phyloP scores from a whole-genome alignment of 2,329 filamentous ascomycete genomes.

The Xylaria sp. region DNA sequence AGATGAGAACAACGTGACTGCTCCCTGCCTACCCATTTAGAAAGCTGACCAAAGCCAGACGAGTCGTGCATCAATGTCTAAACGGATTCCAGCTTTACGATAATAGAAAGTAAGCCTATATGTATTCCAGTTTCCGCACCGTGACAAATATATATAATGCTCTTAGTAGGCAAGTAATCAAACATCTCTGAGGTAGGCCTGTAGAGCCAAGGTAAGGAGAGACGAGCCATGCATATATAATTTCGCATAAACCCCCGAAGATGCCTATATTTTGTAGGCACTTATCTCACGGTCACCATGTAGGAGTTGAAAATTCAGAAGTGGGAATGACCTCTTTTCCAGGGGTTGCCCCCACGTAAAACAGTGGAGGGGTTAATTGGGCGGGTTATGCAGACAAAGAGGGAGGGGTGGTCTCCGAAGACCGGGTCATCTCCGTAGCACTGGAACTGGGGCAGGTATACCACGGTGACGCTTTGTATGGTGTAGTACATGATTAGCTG shows the following conservation, averaged over 20 bases:
- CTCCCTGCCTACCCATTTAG: background rate
- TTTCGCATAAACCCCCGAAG: background rate
- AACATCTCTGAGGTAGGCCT: background rate
- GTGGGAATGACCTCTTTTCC: slow-evolving; percentile 15
- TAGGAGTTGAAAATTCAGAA: slow-evolving; percentile 2
- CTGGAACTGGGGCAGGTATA: background rate
- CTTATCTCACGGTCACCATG: background rate
- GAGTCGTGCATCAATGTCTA: slow-evolving; percentile 10
- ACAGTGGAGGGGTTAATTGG: slow-evolving; percentile 14
- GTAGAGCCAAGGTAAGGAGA: background rate
- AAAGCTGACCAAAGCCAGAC: background rate
- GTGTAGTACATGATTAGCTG: background rate
- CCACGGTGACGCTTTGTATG: background rate
- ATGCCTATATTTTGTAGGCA: too few relatives aligned
- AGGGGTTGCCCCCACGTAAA: background rate
- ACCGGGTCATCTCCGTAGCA: slow-evolving; percentile 8
- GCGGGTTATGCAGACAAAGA: background rate
- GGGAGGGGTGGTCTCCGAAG: slow-evolving; percentile 10
- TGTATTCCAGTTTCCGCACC: slow-evolving; percentile 8
- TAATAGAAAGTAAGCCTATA: slow-evolving; percentile 18
- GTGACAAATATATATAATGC: slow-evolving; percentile 20
- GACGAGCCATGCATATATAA: slow-evolving; percentile 26
- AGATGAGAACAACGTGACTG: slow-evolving; percentile 1
- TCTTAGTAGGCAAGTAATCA: background rate
- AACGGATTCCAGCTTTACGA: background rate